Evolutionary conservation across 768 basidiomycete species (phyloP), one percentile per base, ranked within the genome.

Genomic region (Grammothele lineata): DNA sequence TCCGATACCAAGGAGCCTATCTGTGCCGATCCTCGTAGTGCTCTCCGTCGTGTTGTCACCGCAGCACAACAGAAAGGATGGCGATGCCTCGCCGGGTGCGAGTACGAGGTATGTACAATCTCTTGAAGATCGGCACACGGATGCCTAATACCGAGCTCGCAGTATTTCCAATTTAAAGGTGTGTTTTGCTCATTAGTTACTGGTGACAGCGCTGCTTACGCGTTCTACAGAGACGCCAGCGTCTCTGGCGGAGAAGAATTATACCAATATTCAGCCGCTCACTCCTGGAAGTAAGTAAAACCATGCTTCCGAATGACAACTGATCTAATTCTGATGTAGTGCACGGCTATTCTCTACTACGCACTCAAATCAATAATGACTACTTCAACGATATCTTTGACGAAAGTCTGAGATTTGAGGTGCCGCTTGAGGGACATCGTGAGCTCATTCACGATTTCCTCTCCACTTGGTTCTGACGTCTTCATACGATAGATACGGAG

Each of bases 111-210:
- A 59, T 43, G 19, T 10, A 19, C 18, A 48, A 22, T n/a, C 12
- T 18, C 12, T 10, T 35, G 5, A 45, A 26, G 18, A 38, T 42
- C 22, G 55, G 17, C n/a, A 33, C 32, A 26, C n/a, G n/a, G n/a
- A n/a, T n/a, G n/a, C n/a, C n/a, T n/a, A n/a, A n/a, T n/a, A 39
- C 44, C 4, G 39, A 9, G 45, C 33, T 40, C 14, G 8, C 47
- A 92, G 88, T 92, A 89, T 60, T 92, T 91, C 63, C 89, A 92
- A 67, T 92, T 92, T 66, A 85, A 88, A 80, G 90, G 90, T 85
- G 58, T 1, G 33, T 11, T 3, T 25, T 24, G 24, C 12, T 18
- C 18, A 30, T 11, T 12, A 6, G n/a, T 17, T 25, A n/a, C 21
- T 15, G n/a, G n/a, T n/a, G n/a, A n/a, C n/a, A n/a, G n/a, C n/a